Base-by-base conservation (phyloP, 345 rosid genomes). In the Leavenworthia alabamica region DNA sequence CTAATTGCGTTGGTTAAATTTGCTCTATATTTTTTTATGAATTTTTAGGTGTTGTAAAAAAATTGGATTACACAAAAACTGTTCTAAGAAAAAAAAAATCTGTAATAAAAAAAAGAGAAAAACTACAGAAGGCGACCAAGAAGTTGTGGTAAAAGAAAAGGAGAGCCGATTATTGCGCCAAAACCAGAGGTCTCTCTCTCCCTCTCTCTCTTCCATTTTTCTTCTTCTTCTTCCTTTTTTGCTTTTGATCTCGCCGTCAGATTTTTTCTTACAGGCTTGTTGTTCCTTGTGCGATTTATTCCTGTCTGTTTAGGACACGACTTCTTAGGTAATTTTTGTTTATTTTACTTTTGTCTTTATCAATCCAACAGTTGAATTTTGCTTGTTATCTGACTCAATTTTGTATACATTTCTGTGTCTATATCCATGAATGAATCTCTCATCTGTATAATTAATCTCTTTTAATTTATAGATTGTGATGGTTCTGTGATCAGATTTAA, bases 91-190 rank as follows among this genome's bases (percentile, higher is more conserved):
- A 40, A 44, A 37, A 19, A 20, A 37, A 28, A 15, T 12, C 37
- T 48, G 68, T 42, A 64, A 52, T 32, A 41, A 26, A 46, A 3
- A 14, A 22, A 9, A 10, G 1, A 14, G 9, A 29, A 24, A 42
- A 14, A 40, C 27, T 20, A 20, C n/a, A 43, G 69, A 46, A 56
- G 49, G 39, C 48, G 67, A 68, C 62, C 40, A 60, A 68, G 60
- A 60, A 68, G 60, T 50, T 50, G 59, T 49, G 73, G 73, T 42
- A 31, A 42, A 37, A 39, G 31, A 28, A 27, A 32, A 23, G 16
- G 16, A 48, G 66, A 59, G 45, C 65, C 75, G 70, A 32, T 56
- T 26, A 40, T 71, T 56, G 65, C 75, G 75, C 70, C 75, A 71
- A 71, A 71, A 71, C 60, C 70, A 64, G 29, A 46, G 70, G 50